A percentile compares a stretch with the other conserved stretches of the same genome.
These are phyloP conservation scores for Fusarium sp. DNA, from an alignment of 2,329 filamentous ascomycete species.

Conservation along the genomic window DNA sequence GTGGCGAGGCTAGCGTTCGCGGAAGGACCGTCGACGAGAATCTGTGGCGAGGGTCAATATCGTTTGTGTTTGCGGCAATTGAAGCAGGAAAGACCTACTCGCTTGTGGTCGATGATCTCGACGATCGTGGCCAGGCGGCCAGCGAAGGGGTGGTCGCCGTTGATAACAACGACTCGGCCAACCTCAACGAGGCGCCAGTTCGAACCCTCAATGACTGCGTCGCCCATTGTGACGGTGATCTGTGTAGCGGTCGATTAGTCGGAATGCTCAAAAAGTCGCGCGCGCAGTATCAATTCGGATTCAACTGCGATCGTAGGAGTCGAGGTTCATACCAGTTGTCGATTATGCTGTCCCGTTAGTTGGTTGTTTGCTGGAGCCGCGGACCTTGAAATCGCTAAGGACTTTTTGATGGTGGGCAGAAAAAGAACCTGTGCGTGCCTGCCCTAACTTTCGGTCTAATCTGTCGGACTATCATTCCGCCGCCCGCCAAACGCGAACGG, in stretches of 20 bases:
- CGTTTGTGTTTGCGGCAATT: conserved; percentile 15
- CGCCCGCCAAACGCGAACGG: conserved; percentile 27
- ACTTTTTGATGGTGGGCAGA: conserved; percentile 58
- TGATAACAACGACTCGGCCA: conserved; percentile 95
- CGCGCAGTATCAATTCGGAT: conserved; percentile 44
- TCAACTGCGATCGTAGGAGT: conserved; percentile 47
- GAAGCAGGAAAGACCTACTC: conserved; percentile 76
- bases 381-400: conserved; percentile 55
- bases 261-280: conserved; percentile 44
- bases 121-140: conserved; percentile 94
- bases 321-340: conserved; percentile 56
- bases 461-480: conserved; percentile 49
- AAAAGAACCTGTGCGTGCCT: conserved; percentile 53
- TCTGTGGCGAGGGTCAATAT: conserved; percentile 65
- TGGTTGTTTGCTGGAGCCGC: conserved; percentile 54
- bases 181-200: conserved; percentile 98
- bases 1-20: conserved; percentile 82
- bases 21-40: conserved; percentile 94
- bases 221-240: conserved; percentile 80
- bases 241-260: conserved; percentile 55
- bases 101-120: conserved; percentile 99
- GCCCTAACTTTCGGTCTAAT: conserved; percentile 52
- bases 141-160: conserved; percentile 78
- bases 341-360: conserved; percentile 56
- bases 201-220: conserved; percentile 83